Base-by-base conservation (phyloP, 1,284 basidiomycete species). In the Cutaneotrichosporon sp. region DNA sequence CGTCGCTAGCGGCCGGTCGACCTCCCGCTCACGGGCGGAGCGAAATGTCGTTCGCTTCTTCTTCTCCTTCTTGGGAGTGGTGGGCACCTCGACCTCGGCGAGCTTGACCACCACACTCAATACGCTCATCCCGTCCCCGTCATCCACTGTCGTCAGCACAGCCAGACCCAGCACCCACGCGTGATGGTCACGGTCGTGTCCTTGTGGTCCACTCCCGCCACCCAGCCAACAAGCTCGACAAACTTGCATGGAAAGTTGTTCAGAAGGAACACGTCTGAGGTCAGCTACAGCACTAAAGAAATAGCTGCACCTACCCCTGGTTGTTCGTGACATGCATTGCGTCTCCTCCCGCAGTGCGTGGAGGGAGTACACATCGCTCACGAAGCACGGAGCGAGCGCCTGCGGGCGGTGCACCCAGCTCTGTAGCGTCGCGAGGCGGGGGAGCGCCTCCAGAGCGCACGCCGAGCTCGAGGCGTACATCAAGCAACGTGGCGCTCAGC, bases 201-300 rank as follows among this genome's bases (percentile, higher is more conserved):
- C 45, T 65, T 67, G 52, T 64, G 57, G 25, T 68, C 67, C 4
- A 71, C 68, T 0, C 68, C 71, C 0, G 64, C 67, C 2, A 71
- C 68, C 65, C 66, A 71, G 7, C 55, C 71, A 11, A 72, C 70
- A 1, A 73, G 35, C 59, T 72, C 64, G 25, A 73, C 66, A 38
- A 61, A 57, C 32, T 54, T 58, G 50, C 68, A 71, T 1, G 71
- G 71, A 24, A 59, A 68, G 41, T 53, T 46, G 49, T 65, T 52
- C 20, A 72, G 57, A 6, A 71, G 48, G 54, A 68, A 71, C 17
- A 69, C 60, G 35, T 71, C 70, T 73, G 52, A 3, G 3, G 20
- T 46, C 9, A 49, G 51, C 48, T 37, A 10, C 8, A 25, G 7
- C 4, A 7, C 7, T 17, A 16, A 4, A 11, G 35, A n/a, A 8